Conservation (phyloP, 768 basidiomycete genomes). For the Porpolomopsis calyptriformis region DNA sequence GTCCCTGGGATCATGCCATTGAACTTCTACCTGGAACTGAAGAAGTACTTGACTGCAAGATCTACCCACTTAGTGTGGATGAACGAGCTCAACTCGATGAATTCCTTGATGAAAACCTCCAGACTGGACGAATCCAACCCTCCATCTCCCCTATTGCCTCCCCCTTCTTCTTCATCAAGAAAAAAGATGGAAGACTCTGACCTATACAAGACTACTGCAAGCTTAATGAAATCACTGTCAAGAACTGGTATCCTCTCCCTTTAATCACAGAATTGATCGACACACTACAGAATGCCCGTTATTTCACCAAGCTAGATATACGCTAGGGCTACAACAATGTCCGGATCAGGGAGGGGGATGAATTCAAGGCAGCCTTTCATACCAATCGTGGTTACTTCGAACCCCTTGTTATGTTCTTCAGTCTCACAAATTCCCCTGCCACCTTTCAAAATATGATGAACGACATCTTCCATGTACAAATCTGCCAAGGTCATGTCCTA, state of each 20-base stretch:
- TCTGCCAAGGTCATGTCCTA: constrained; percentile 20
- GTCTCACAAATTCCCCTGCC: constrained; percentile 17
- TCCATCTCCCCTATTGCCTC: constrained; percentile 18
- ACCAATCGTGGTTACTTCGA: constrained; percentile 8
- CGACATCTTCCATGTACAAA: constrained; percentile 14
- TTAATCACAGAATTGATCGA: constrained; percentile 21
- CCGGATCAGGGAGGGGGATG: constrained; percentile 8
- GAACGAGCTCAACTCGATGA: constrained; percentile 22
- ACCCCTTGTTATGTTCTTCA: constrained; percentile 10
- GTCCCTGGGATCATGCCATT: too few species aligned
- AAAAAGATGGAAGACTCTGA: constrained; percentile 17
- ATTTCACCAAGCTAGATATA: constrained; percentile 31
- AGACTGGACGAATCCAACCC: constrained; percentile 15
- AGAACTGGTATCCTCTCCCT: constrained; percentile 27
- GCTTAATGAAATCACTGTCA: constrained; percentile 26
- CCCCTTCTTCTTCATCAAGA: constrained; percentile 18
- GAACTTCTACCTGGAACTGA: too few species aligned
- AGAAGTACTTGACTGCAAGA: too few species aligned
- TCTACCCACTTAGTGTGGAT: background rate
- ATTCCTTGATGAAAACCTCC: constrained; percentile 21
- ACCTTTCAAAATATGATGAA: constrained; percentile 10
- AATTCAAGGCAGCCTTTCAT: constrained; percentile 9
- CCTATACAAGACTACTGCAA: constrained; percentile 26
- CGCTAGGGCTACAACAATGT: constrained; percentile 15
- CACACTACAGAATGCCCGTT: constrained; percentile 14